Evolutionary conservation across 1,284 basidiomycete species (phyloP).

Genomic region (Cystobasidium pallidum): DNA sequence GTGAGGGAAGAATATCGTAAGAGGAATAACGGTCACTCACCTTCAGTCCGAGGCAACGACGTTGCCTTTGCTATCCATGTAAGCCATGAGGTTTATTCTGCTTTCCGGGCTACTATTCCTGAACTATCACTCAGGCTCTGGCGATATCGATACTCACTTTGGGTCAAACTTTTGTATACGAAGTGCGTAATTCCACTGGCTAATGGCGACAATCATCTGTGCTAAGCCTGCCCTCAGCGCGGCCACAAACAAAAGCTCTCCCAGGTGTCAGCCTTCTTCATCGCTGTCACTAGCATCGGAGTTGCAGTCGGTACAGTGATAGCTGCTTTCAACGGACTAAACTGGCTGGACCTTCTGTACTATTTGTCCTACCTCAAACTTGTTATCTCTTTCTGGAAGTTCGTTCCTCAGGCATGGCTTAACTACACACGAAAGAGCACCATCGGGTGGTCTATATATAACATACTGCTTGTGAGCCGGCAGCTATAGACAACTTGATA

Average conservation of each 20-base stretch:
- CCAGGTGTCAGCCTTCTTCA: conserved; percentile 26
- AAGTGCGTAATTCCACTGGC: conserved; percentile 59
- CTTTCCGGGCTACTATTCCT: not conserved
- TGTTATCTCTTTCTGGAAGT: conserved; percentile 56
- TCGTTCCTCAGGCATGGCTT: conserved; percentile 55
- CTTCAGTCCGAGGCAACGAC: conserved; percentile 58
- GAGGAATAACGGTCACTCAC: conserved; percentile 57
- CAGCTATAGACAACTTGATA: not conserved
- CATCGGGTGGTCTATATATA: conserved; percentile 57
- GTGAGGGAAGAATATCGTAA: conserved; percentile 57
- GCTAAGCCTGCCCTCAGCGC: conserved; percentile 5
- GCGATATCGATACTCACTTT: conserved; percentile 45
- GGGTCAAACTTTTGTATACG: conserved; percentile 58
- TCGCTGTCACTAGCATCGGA: conserved; percentile 60
- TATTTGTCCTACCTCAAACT: conserved; percentile 57
- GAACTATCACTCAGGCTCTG: conserved; percentile 42
- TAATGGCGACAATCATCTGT: not conserved
- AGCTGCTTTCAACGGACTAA: conserved; percentile 69
- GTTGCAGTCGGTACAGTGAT: conserved; percentile 76
- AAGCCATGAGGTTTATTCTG: conserved; percentile 10
- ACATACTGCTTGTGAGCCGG: conserved; percentile 54
- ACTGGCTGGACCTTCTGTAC: conserved; percentile 52
- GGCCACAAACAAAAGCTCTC: conserved; percentile 32
- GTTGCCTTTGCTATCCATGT: conserved; percentile 59
- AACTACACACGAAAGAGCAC: conserved; percentile 55